Base-by-base conservation (phyloP, 2,329 filamentous ascomycete species). In the Sporothrix sp. region DNA sequence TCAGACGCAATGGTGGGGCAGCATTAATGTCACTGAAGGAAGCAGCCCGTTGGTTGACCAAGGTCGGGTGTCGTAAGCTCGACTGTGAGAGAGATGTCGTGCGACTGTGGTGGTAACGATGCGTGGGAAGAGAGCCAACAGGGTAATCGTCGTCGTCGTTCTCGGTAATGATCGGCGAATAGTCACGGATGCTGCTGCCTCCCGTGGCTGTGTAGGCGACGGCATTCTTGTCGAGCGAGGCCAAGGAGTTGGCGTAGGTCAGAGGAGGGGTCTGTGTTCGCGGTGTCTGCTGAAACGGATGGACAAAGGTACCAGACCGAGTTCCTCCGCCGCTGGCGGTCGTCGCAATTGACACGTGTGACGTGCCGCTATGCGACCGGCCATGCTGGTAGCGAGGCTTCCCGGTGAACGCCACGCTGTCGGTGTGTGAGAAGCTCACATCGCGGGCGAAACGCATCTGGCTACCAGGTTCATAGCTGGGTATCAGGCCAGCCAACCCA, bases 271-370 rank as follows among this genome's bases (percentile, higher is more conserved):
- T 81, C 40, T 76, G 75, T 1, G 77, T 77, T 36, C 76, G 72
- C 28, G 80, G 80, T 8, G 71, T 81, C 65, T 82, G 80, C 61
- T 82, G 78, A 57, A 81, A 82, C 23, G 80, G 79, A 60, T 83
- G 80, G 18, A 82, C 71, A 59, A 83, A 82, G 28, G 70, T 62
- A 52, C 70, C 69, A 52, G 66, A 68, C 52, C 74, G 69, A 48
- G 66, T 50, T 9, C 56, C 71, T 57, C 76, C 79, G 56, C 68
- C 71, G 58, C 76, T 81, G 54, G 68, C 73, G 45, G 71, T 72
- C 23, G 76, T 79, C 7, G 74, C 71, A 48, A 77, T 69, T 9
- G 78, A 81, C 56, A 69, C 65, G 59, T 80, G 76, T 21, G 76
- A 81, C 46, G 72, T 71, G 51, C 75, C 76, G 59, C 76, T 80